Conservation (phyloP, 345 rosid species). For the Euphorbia tirucalli region DNA sequence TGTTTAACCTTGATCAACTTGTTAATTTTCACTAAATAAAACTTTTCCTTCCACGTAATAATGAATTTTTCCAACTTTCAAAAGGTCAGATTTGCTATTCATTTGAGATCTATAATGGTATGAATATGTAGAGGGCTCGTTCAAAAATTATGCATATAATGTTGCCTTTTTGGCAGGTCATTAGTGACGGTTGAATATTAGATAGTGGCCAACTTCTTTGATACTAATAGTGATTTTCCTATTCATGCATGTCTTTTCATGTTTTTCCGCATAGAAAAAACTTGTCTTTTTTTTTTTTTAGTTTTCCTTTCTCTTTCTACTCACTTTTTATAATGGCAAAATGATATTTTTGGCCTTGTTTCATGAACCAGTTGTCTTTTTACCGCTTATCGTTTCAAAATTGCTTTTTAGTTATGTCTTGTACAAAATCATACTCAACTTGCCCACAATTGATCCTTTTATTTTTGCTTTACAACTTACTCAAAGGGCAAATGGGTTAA, state of each 20-base stretch:
- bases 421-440: too few species aligned
- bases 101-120: background rate
- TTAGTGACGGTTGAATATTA: background rate
- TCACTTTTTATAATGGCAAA: too few species aligned
- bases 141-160: background rate
- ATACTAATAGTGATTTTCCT: constrained; percentile 13
- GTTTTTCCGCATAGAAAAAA: background rate
- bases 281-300: too few species aligned
- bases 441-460: too few species aligned
- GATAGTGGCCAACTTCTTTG: constrained; percentile 12
- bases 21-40: too few species aligned
- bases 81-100: constrained; percentile 6
- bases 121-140: background rate
- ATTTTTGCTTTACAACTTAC: too few species aligned
- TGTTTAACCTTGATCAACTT: background rate
- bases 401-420: too few species aligned
- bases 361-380: too few species aligned
- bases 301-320: background rate
- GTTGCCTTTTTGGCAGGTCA: constrained; percentile 2
- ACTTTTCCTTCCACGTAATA: background rate
- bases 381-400: too few species aligned
- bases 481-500: too few species aligned
- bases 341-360: too few species aligned
- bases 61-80: background rate
- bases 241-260: background rate